Base-by-base conservation (phyloP, 257 asterid species). In the Primulina tabacum region DNA sequence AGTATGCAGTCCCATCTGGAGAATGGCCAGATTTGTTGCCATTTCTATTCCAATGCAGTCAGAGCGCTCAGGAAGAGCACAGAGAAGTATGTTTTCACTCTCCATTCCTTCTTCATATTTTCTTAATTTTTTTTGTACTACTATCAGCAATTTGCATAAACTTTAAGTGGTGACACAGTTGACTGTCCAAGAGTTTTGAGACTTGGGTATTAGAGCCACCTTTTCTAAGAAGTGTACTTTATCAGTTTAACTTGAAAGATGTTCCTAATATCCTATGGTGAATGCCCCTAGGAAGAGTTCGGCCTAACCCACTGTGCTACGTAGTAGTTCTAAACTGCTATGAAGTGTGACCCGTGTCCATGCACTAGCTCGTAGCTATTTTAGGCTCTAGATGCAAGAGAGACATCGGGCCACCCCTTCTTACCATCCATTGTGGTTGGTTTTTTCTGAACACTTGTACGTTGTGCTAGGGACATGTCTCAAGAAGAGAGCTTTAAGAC, bases 1-100 rank as follows among this genome's bases (percentile, higher is more conserved):
- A 94, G 74, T 94, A 90, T 83, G 96, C 97, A 9, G 97, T 94
- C 67, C 97, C 99, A 34, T 81, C 92, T 60, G 97, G 99, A 64
- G 99, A 94, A 79, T 94, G 99, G 99, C 88, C 96, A 66, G 97
- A 94, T 79, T 81, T 94, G 73, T 78, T 94, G 83, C 99, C 99
- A 20, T 94, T 88, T 82, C 83, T 94, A 55, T 93, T 94, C 76
- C 96, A 94, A 76, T 91, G 96, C 74, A 91, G 97, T 82, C 97
- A 87, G 76, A 94, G 99, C 73, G 82, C 82, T 12, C 97, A 91
- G 69, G 99, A 91, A 84, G 99, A 94, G 75, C 99, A 94, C 47
- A 86, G 97, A 88, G 99, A 94, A 85, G 99, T 94, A 80, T 56
- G 86, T 70, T 75, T 61, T 37, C 26, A 58, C 26, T 37, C 68